phyloP scores from a whole-genome alignment of 345 rosid species.

The Dimocarpus longan region DNA sequence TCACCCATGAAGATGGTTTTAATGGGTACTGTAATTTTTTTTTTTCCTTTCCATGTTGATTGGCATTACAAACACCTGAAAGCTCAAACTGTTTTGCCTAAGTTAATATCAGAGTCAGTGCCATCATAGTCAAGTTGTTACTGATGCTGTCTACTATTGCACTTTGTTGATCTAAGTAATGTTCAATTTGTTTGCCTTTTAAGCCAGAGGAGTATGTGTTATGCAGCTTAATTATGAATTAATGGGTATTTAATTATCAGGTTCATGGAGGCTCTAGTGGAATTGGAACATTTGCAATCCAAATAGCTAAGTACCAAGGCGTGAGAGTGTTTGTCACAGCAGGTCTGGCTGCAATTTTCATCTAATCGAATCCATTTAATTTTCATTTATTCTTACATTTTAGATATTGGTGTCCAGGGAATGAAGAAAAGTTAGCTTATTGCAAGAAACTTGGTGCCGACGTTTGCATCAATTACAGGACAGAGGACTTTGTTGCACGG shows the following conservation, averaged over 20 bases:
- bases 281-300: constrained; percentile 88
- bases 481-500: constrained; percentile 80
- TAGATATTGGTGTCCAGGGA: constrained; percentile 46
- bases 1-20: no score
- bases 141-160: not conserved
- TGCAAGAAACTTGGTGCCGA: constrained; percentile 95
- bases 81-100: no score
- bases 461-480: constrained; percentile 86
- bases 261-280: constrained; percentile 98
- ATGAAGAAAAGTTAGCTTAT: constrained; percentile 71
- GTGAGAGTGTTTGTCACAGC: constrained; percentile 79
- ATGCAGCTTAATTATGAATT: constrained; percentile 15
- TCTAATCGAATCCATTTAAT: not conserved
- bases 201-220: not conserved
- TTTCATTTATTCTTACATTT: not conserved
- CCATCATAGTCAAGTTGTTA: not conserved
- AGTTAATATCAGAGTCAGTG: no score
- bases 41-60: no score
- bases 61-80: no score
- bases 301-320: constrained; percentile 75
- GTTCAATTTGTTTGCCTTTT: not conserved
- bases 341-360: constrained; percentile 42
- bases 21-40: no score
- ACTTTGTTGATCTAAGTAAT: not conserved
- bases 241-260: constrained; percentile 35